A percentile compares a stretch with the other conserved stretches of the same genome.
Conservation (phyloP, 805 yeast genomes). For the Cyberlindnera suaveolens region DNA sequence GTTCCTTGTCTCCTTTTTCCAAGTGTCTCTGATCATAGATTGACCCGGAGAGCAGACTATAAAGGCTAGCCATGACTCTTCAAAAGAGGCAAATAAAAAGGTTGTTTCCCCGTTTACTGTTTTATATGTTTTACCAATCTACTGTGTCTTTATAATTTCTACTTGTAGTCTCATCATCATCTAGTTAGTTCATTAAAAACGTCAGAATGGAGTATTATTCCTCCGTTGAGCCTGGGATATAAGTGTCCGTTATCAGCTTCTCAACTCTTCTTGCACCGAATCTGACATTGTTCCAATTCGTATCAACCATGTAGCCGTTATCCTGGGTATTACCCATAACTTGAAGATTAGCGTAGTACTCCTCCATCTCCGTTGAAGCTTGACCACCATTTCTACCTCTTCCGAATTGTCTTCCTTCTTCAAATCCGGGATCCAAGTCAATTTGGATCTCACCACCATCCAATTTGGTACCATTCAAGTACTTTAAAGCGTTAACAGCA, state of each 20-base stretch:
- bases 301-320: not conserved
- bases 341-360: constrained; percentile 1
- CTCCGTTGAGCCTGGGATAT: constrained; percentile 16
- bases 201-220: constrained; percentile 4
- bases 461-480: constrained; percentile 71
- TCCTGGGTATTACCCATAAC: not conserved
- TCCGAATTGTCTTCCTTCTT: constrained; percentile 94
- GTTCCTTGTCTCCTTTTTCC: no score
- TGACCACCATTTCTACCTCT: constrained; percentile 93
- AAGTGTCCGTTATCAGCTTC: constrained; percentile 13
- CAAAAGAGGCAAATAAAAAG: no score
- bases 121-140: no score
- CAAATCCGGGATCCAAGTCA: constrained; percentile 94
- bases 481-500: constrained; percentile 79
- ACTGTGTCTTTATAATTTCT: not conserved
- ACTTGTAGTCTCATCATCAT: not conserved
- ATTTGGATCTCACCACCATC: constrained; percentile 79
- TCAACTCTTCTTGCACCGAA: constrained; percentile 27
- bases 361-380: constrained; percentile 55
- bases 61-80: not conserved
- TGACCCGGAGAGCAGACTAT: not conserved
- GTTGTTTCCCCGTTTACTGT: no score
- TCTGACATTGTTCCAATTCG: constrained; percentile 17
- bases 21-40: no score
- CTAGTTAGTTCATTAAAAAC: not conserved